A percentile compares a stretch with the other conserved stretches of the same genome.
phyloP scores from a whole-genome alignment of 1,139 yeast species.

The Pneumocystis canis region DNA sequence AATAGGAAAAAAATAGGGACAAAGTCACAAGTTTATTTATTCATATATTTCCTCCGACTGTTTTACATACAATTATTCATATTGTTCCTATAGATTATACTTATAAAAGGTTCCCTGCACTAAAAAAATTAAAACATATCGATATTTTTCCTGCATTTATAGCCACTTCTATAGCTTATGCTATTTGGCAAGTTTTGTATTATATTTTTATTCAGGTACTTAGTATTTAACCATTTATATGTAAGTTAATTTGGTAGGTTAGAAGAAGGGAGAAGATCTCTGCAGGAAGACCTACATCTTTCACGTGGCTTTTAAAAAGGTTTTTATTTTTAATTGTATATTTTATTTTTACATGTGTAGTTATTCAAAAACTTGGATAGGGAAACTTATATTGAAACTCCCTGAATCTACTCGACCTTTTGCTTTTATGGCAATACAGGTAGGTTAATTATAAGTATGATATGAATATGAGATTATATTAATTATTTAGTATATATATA shows the following conservation, averaged over 20 bases:
- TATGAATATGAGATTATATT: background rate
- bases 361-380: constrained; percentile 49
- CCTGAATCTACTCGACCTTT: constrained; percentile 76
- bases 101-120: constrained; percentile 64
- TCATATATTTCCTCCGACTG: constrained; percentile 80
- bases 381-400: constrained; percentile 63
- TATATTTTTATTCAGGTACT: constrained; percentile 77
- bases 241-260: background rate
- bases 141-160: constrained; percentile 55
- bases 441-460: background rate
- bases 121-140: constrained; percentile 53
- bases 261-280: constrained; percentile 64
- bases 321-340: constrained; percentile 15
- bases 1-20: constrained; percentile 5
- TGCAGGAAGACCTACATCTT: constrained; percentile 76
- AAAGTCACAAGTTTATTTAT: constrained; percentile 88
- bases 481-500: constrained; percentile 58
- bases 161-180: constrained; percentile 70
- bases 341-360: constrained; percentile 22
- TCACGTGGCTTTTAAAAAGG: constrained; percentile 53
- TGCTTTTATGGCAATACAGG: constrained; percentile 55
- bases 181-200: constrained; percentile 81
- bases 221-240: background rate
- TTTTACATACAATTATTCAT: constrained; percentile 78
- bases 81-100: constrained; percentile 39